Evolutionary conservation across 768 basidiomycete species (phyloP), one percentile per base, ranked within the genome.

Genomic region (Mycena maculata): DNA sequence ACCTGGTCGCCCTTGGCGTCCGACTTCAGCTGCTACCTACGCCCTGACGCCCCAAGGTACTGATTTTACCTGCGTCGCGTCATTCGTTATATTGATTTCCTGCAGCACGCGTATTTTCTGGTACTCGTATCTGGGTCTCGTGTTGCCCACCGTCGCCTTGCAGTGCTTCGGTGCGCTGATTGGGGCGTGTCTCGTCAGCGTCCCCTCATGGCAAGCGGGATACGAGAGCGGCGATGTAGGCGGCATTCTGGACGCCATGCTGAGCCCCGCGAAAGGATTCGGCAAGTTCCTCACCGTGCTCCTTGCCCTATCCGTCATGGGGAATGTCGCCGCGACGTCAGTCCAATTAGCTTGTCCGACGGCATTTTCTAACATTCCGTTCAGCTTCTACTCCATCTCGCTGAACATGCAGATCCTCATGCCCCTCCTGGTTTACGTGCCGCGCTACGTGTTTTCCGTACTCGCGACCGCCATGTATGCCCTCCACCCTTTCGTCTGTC

Each of bases 201-300:
- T 92, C 13, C 87, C 89, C 3, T 80, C 80, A 1, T 94, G 93
- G 92, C 79, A 83, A 16, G 73, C 78, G 4, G 90, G 84, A 0
- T 92, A 92, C 65, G 79, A 79, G 16, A 75, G 80, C 3, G 86
- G 84, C 0, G 85, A 88, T 80, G 82, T 93, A 27, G 93, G 92
- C 28, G 93, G 92, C 1, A 82, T 95, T 9, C 72, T 95, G 9
- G 83, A 84, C 53, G 91, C 90, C 3, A 88, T 93, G 83, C 83
- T 94, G 3, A 82, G 81, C n/a, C 93, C 93, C 0, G 82, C 84
- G 0, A 88, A 88, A 42, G 85, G 85, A 33, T 94, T 93, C 75
- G 90, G 92, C 8, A 91, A 92, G 73, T 91, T 94, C 81, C 81
- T 95, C 45, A 91, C 89, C 0, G 91, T 95, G 38, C 79, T 97